Base-by-base conservation (phyloP, 1,284 basidiomycete genomes). In the Schizophyllum amplum region DNA sequence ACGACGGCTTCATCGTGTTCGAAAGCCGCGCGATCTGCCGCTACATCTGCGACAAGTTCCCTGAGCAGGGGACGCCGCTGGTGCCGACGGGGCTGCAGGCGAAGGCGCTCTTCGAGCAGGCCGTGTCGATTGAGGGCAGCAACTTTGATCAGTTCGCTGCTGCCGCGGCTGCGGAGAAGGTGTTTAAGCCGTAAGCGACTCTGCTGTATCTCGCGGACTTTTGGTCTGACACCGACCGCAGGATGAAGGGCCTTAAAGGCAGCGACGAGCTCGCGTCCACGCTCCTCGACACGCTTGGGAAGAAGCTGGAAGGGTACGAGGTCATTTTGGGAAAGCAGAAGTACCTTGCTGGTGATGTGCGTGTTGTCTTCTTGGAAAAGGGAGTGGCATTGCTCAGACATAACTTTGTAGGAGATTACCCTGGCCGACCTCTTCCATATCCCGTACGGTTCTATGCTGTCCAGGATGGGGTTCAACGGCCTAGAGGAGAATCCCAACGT, bases 301-400 rank as follows among this genome's bases (percentile, higher is more conserved):
- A 47, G n/a, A 76, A 71, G 56, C 69, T 84, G 5, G 68, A 76
- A 15, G 80, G 67, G 5, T 83, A 83, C 61, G 81, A 84, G 56
- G 61, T 59, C 20, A 77, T 84, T 57, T 68, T 84, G 24, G 64
- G 70, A 58, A 81, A 79, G 64, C 73, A 78, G 50, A 76, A 75
- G 62, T 83, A 78, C 62, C 60, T 81, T 21, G 79, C 73, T 46
- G 81, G 81, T 9, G 69, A 82, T 61, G 76, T 78, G 54, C 56
- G 75, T 63, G 42, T 46, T 46, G 11, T 11, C 42, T 46, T 46
- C n/a, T 46, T 1, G 22, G 24, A 46, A n/a, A n/a, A 11, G 11
- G 42, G 11, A 11, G n/a, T 46, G 11, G 42, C n/a, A 46, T n/a
- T 11, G 11, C 11, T 46, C n/a, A n/a, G n/a, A 11, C 11, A 25